phyloP scores from a whole-genome alignment of 495 filamentous ascomycete genomes.

The Podospora fimiseda region DNA sequence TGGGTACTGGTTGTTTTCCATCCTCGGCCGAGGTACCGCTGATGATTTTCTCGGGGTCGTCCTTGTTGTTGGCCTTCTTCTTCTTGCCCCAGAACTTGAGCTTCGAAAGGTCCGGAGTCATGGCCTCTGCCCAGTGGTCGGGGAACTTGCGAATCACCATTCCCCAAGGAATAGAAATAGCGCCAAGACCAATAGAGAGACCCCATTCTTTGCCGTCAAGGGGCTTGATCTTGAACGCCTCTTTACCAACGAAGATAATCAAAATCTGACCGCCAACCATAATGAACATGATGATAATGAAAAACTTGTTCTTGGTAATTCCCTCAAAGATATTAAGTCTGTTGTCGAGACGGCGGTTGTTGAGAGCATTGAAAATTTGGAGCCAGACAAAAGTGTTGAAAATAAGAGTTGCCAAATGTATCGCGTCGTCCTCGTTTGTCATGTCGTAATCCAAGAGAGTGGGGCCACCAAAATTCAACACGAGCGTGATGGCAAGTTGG shows the following conservation, averaged over 20 bases:
- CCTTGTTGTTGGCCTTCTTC: constrained; percentile 2
- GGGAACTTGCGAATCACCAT: constrained; percentile 54
- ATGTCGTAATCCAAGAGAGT: constrained; percentile 48
- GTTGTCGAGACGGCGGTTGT: constrained; percentile 78
- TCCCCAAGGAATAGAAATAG: constrained; percentile 66
- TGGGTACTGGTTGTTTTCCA: background rate
- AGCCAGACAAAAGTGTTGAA: constrained; percentile 97
- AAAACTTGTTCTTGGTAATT: constrained; percentile 71
- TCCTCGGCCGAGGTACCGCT: background rate
- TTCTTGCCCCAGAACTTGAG: constrained; percentile 14
- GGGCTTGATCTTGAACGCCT: constrained; percentile 60
- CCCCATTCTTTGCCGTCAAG: constrained; percentile 64
- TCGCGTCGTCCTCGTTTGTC: constrained; percentile 17
- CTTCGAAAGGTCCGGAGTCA: constrained; percentile 15
- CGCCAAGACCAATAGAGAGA: constrained; percentile 62
- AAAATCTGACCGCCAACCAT: constrained; percentile 84
- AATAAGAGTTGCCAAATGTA: constrained; percentile 60
- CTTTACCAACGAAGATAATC: constrained; percentile 69
- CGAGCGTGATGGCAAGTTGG: constrained; percentile 69
- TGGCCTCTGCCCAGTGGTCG: constrained; percentile 39
- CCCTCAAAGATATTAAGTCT: constrained; percentile 86
- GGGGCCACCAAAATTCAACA: constrained; percentile 66
- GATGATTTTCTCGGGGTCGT: background rate
- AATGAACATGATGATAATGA: constrained; percentile 71
- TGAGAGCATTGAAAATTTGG: constrained; percentile 92